phyloP scores from a whole-genome alignment of 805 yeast species.

The Cyberlindnera mrakii region DNA sequence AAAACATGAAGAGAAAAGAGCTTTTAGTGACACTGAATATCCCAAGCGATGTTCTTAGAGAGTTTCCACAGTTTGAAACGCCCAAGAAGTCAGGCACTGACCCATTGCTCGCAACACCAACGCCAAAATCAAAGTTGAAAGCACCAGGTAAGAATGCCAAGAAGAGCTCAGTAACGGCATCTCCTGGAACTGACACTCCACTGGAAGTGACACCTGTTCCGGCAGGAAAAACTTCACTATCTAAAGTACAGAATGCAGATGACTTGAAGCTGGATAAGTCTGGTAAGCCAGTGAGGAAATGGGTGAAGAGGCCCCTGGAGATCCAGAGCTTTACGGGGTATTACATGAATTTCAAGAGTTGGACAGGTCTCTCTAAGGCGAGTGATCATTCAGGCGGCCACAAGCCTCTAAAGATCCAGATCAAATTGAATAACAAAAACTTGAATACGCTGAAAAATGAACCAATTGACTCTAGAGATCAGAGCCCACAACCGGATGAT shows the following conservation, averaged over 20 bases:
- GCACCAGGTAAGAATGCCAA: constrained; percentile 3
- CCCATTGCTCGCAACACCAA: background rate
- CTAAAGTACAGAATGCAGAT: constrained; percentile 10
- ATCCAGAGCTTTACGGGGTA: constrained; percentile 42
- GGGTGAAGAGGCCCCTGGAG: constrained; percentile 34
- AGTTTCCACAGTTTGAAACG: constrained; percentile 1
- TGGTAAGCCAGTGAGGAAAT: constrained; percentile 37
- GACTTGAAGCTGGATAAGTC: constrained; percentile 32
- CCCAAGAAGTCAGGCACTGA: constrained; percentile 3
- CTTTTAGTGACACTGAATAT: constrained; percentile 16
- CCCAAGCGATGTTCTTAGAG: constrained; percentile 8
- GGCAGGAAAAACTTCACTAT: constrained; percentile 5
- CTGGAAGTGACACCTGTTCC: constrained; percentile 12
- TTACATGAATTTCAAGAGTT: constrained; percentile 28
- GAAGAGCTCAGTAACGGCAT: background rate
- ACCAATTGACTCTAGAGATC: constrained; percentile 16
- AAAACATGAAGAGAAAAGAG: constrained; percentile 1
- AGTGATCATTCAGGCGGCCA: background rate
- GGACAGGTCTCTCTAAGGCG: constrained; percentile 30
- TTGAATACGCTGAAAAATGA: constrained; percentile 1
- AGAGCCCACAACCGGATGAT: constrained; percentile 19
- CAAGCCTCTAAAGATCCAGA: constrained; percentile 14
- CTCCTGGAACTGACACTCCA: constrained; percentile 11
- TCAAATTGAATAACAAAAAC: constrained; percentile 18
- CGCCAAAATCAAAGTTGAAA: background rate